Conservation (phyloP, 768 basidiomycete genomes). For the Fibroporia radiculosa region DNA sequence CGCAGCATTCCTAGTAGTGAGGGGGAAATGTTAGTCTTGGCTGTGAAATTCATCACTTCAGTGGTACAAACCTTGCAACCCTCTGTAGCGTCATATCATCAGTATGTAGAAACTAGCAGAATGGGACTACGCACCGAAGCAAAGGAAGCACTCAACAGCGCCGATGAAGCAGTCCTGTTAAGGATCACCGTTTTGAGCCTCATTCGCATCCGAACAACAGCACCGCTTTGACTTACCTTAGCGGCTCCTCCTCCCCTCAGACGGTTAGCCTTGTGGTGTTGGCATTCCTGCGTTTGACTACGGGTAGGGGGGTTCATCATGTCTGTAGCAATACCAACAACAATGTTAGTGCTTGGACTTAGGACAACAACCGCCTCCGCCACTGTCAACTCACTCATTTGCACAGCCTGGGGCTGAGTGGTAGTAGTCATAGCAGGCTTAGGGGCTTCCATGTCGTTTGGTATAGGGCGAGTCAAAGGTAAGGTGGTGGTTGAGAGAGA, state of each 20-base stretch:
- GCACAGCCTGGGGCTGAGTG: conserved; percentile 50
- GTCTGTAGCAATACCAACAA: conserved; percentile 25
- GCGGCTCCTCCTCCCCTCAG: conserved; percentile 67
- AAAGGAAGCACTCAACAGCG: conserved; percentile 57
- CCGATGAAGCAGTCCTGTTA: conserved; percentile 61
- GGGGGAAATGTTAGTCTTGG: background rate
- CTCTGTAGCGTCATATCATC: conserved; percentile 30
- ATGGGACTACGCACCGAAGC: conserved; percentile 54
- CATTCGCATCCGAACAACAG: background rate
- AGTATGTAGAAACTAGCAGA: background rate
- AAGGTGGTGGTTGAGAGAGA: background rate
- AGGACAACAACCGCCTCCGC: background rate
- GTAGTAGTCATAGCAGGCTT: conserved; percentile 27
- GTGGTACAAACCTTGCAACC: conserved; percentile 54
- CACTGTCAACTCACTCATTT: conserved; percentile 48
- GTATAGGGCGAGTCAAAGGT: background rate
- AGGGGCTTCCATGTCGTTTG: conserved; percentile 23
- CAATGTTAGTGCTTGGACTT: background rate
- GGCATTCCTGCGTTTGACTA: conserved; percentile 21
- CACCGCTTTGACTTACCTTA: conserved; percentile 34
- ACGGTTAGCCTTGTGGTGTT: conserved; percentile 44
- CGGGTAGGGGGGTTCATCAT: conserved; percentile 38
- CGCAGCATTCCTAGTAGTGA: conserved; percentile 53
- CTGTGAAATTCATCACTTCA: background rate
- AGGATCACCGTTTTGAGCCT: background rate